phyloP scores from a whole-genome alignment of 148 eudicot species.

The Oxyria digyna region DNA sequence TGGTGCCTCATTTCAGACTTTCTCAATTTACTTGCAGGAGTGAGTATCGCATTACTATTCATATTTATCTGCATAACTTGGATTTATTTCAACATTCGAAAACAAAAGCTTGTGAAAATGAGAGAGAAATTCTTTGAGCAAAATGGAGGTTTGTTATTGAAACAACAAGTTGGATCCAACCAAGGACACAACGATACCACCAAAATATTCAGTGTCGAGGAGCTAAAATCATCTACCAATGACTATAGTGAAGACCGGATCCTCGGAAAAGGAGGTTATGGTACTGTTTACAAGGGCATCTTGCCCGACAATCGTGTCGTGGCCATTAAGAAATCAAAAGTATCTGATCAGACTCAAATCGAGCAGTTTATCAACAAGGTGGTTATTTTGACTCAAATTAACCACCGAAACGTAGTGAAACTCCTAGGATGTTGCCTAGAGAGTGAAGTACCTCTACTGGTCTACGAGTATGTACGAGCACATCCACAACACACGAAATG shows the following conservation, averaged over 20 bases:
- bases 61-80: background rate
- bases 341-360: background rate
- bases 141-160: slow-evolving; percentile 8
- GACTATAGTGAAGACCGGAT: background rate
- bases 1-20: background rate
- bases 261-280: background rate
- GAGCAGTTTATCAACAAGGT: background rate
- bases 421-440: background rate
- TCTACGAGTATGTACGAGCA: background rate
- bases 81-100: background rate
- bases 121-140: slow-evolving; percentile 8
- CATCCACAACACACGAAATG: background rate
- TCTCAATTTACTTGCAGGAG: background rate
- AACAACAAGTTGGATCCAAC: background rate
- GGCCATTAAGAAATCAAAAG: background rate
- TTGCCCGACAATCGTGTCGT: background rate
- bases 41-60: background rate
- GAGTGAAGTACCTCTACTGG: background rate
- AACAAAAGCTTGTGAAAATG: background rate
- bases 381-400: background rate
- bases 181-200: background rate
- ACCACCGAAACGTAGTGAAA: background rate
- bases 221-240: background rate
- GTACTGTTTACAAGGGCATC: background rate
- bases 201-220: background rate